Evolutionary conservation across 1,284 basidiomycete species (phyloP), one percentile per base, ranked within the genome.

Genomic region (Rhodotorula glutinis): DNA sequence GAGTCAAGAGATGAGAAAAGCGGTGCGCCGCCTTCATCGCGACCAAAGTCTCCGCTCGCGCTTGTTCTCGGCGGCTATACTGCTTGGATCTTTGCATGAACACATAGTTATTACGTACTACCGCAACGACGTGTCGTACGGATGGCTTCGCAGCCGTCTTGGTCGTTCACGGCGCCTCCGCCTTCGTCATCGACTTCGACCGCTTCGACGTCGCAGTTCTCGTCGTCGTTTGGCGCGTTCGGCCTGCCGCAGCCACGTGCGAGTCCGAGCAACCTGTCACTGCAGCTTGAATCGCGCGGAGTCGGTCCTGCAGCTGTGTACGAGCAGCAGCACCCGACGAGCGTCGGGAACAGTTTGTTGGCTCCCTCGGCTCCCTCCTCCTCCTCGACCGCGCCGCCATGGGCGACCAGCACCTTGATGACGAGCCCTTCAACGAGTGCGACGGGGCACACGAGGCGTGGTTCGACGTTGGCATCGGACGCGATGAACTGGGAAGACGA

Each of bases 221-320:
- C 59, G 25, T 62, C 59, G 7, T 43, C 54, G 3, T 64, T 60
- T 25, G 53, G 47, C 38, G 66, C 66, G 9, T 68, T 68, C 53
- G 56, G 56, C 8, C 53, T 68, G 21, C 44, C 55, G 2, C 62
- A 61, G 30, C 66, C 62, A 3, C 30, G 56, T 19, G 23, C 30
- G 7, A 27, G 11, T 30, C 52, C 62, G 7, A 62, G 59, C 40
- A 64, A 64, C 41, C 46, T 68, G 27, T 29, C 66, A 3, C 43
- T 64, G 27, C 62, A 64, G n/a, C 62, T 68, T 21, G 56, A 66
- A 11, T 40, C n/a, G 51, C 33, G 52, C 60, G 56, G 38, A 11
- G 30, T 43, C 56, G 56, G 23, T 21, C 21, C 21, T 44, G 43
- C 17, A 44, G 43, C 43, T 11, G 33, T 38, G 33, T 38, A 38